A percentile compares a stretch with the other conserved stretches of the same genome.
Conservation (phyloP, 768 basidiomycete genomes). For the Pholiota molesta region DNA sequence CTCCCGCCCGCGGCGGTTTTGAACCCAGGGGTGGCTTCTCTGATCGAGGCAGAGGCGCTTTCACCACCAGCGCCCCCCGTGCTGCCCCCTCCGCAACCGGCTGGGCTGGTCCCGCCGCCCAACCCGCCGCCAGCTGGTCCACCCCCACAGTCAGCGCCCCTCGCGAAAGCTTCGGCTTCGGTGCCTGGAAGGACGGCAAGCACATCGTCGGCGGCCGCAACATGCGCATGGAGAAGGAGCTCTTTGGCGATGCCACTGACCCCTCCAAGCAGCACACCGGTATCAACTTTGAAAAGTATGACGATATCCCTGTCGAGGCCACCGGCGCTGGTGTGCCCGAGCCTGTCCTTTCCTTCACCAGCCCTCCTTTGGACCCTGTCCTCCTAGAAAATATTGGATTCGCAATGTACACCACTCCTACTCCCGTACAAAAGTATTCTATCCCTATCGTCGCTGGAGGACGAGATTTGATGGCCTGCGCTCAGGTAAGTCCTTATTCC, state of each 20-base stretch:
- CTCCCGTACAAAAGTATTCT: constrained; percentile 99
- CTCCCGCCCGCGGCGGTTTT: constrained; percentile 48
- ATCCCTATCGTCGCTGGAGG: constrained; percentile 94
- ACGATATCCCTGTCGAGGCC: constrained; percentile 99
- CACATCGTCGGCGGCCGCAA: constrained; percentile 87
- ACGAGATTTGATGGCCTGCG: constrained; percentile 93
- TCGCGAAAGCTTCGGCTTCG: constrained; percentile 62
- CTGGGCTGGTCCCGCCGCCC: constrained; percentile 42
- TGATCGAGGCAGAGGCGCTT: constrained; percentile 43
- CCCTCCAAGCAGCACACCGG: constrained; percentile 91
- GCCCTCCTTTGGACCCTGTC: constrained; percentile 88
- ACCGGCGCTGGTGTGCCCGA: constrained; percentile 98
- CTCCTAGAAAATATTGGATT: constrained; percentile 93
- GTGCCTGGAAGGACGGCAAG: constrained; percentile 87
- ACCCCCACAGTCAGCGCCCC: constrained; percentile 14
- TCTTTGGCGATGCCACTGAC: constrained; percentile 89
- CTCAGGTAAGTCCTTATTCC: constrained; percentile 59
- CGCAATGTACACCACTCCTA: constrained; percentile 94
- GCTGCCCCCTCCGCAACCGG: constrained; percentile 40
- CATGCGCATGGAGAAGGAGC: constrained; percentile 90
- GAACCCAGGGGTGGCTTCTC: constrained; percentile 42
- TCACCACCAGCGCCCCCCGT: constrained; percentile 42
- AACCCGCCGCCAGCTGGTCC: constrained; percentile 45
- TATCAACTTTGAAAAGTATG: constrained; percentile 99
- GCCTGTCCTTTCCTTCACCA: constrained; percentile 84